Evolutionary conservation across 2,329 filamentous ascomycete genomes (phyloP), one percentile per base, ranked within the genome.

Genomic region (Epicoccum nigrum): DNA sequence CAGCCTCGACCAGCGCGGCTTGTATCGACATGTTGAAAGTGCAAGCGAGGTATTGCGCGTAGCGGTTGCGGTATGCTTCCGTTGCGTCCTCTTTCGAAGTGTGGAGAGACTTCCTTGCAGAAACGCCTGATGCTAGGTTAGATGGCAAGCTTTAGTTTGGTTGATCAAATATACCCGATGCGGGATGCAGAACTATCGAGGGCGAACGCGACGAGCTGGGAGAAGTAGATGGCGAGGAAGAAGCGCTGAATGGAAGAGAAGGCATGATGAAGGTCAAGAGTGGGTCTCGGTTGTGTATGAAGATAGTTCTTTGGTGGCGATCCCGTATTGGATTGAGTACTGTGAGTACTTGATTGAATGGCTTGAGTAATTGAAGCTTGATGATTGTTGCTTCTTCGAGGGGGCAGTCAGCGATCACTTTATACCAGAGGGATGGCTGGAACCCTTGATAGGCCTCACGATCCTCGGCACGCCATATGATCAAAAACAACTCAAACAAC

Each of bases 161-260:
- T 66, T 62, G 69, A 69, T 71, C 66, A 65, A 65, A 66, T 71
- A 72, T 72, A 73, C 70, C 70, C 69, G 68, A 67, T 65, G 67
- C 60, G 64, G 69, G 67, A 70, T 67, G 62, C 52, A 73, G 69
- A 65, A 73, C 68, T 70, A 73, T 73, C 58, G 70, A 71, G 16
- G 70, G 70, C 54, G 68, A 64, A 30, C 64, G 59, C 48, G 66
- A 63, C 32, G 65, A 51, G 50, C 51, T 66, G 38, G 70, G 68
- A 58, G 69, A 71, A 57, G 67, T 60, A 50, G 65, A 60, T 60
- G 70, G 64, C 63, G 70, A 71, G 55, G 70, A 59, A 60, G 65
- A 59, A 58, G 68, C 51, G 56, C 64, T 57, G 62, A 72, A 73
- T 49, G 70, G 67, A 62, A 72, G 67, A 65, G 62, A 55, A 68